Evolutionary conservation across 2,329 filamentous ascomycete species (phyloP).

Genomic region (Cladosporium sp.): DNA sequence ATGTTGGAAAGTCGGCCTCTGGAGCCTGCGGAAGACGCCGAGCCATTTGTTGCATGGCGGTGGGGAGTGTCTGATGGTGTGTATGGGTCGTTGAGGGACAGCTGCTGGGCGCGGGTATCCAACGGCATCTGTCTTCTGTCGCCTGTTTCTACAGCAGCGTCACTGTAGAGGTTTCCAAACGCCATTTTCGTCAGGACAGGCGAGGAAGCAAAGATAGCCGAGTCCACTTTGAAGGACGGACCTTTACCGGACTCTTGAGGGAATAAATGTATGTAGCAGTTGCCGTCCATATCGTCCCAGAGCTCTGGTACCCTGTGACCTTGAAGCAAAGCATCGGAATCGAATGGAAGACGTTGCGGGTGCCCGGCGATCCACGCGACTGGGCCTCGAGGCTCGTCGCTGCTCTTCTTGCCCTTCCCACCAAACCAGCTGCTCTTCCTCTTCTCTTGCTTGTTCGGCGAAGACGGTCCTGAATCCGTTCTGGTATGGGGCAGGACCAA

Average conservation of each 20-base stretch:
- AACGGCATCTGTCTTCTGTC: constrained; percentile 29
- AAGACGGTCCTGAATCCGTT: constrained; percentile 5
- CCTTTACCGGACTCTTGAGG: constrained; percentile 50
- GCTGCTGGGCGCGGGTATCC: constrained; percentile 23
- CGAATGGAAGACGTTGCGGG: constrained; percentile 51
- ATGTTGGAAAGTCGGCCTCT: constrained; percentile 42
- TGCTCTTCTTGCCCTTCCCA: constrained; percentile 26
- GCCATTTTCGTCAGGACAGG: constrained; percentile 49
- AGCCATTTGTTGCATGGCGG: constrained; percentile 18
- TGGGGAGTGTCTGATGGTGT: constrained; percentile 26
- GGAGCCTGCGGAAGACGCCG: constrained; percentile 28
- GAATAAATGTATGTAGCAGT: constrained; percentile 58
- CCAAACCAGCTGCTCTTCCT: constrained; percentile 28
- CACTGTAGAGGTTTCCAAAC: constrained; percentile 47
- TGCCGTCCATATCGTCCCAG: constrained; percentile 54
- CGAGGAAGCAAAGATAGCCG: constrained; percentile 52
- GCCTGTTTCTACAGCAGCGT: constrained; percentile 22
- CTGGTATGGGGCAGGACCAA: constrained; percentile 16
- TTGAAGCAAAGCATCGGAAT: constrained; percentile 43
- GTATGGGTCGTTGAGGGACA: constrained; percentile 23
- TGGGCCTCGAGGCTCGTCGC: constrained; percentile 32
- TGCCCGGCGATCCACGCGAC: constrained; percentile 56
- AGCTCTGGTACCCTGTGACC: constrained; percentile 52
- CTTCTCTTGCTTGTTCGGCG: constrained; percentile 20
- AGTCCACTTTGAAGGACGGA: constrained; percentile 57